Evolutionary conservation across 78 protist genomes (phyloP).

Genomic region (Protostelium mycophagum): DNA sequence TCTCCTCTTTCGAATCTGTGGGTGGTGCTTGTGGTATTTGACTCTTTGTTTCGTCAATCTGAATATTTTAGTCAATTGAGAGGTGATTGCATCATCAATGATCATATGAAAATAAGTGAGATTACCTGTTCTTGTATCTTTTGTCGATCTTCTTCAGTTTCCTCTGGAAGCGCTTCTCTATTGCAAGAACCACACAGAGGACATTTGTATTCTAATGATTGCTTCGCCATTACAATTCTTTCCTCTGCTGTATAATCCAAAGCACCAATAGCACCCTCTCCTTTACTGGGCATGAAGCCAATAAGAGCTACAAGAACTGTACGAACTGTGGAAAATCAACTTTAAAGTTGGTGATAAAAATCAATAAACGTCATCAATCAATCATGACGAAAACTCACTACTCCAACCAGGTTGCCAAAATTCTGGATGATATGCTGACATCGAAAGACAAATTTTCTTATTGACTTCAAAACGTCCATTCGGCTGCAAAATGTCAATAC

Average conservation of each 20-base stretch:
- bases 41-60: not conserved
- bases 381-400: conserved; percentile 24
- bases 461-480: conserved; percentile 85
- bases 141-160: not conserved
- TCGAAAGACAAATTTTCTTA: conserved; percentile 85
- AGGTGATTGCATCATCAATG: not conserved
- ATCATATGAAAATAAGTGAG: not conserved
- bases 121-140: not conserved
- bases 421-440: conserved; percentile 91
- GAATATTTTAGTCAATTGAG: not conserved
- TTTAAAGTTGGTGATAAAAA: not conserved
- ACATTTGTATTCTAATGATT: conserved; percentile 56
- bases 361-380: not conserved
- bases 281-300: conserved; percentile 78
- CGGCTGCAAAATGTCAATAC: conserved; percentile 40
- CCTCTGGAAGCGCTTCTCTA: conserved; percentile 15
- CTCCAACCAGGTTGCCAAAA: conserved; percentile 95
- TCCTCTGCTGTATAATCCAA: conserved; percentile 64
- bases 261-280: conserved; percentile 87
- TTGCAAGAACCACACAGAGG: conserved; percentile 43
- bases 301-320: conserved; percentile 85
- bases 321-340: conserved; percentile 15
- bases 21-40: not conserved
- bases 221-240: conserved; percentile 44
- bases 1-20: not conserved